Percentiles rank a stretch among this genome's conserved stretches.
Conservation (phyloP, 1,139 yeast genomes). For the Yamadazyma epiphylla region DNA sequence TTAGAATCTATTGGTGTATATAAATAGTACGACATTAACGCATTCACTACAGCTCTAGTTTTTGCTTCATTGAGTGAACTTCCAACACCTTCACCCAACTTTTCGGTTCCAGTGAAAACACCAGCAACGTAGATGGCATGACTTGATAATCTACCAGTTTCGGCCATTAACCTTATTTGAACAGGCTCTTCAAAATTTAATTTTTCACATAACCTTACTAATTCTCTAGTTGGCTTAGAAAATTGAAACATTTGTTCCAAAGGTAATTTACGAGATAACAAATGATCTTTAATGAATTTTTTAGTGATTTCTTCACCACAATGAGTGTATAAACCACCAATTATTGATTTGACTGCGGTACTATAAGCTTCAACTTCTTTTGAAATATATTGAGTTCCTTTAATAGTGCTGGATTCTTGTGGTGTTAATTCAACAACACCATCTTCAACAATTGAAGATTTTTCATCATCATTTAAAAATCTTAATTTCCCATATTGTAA, state of each 20-base stretch:
- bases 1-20: constrained; percentile 66
- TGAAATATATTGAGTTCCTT: constrained; percentile 17
- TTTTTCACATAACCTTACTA: constrained; percentile 73
- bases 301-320: constrained; percentile 61
- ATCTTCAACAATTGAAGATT: constrained; percentile 38
- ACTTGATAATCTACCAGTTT: constrained; percentile 83
- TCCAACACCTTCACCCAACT: constrained; percentile 94
- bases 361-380: constrained; percentile 44
- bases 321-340: constrained; percentile 69
- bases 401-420: constrained; percentile 21
- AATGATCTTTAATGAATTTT: constrained; percentile 64
- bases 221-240: constrained; percentile 81
- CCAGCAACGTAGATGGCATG: constrained; percentile 91
- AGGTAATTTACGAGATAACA: constrained; percentile 75
- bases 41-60: constrained; percentile 86
- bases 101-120: constrained; percentile 76
- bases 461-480: constrained; percentile 33
- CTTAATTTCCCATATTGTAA: constrained; percentile 64
- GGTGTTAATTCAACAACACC: constrained; percentile 49
- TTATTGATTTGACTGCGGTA: constrained; percentile 62
- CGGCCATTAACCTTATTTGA: constrained; percentile 76
- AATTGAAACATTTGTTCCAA: constrained; percentile 72
- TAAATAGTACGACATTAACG: constrained; percentile 87
- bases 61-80: constrained; percentile 89
- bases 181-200: constrained; percentile 75